Evolutionary conservation across 306 rosid species (phyloP), one percentile per base, ranked within the genome.

Genomic region (Hylodesmum podocarpum): DNA sequence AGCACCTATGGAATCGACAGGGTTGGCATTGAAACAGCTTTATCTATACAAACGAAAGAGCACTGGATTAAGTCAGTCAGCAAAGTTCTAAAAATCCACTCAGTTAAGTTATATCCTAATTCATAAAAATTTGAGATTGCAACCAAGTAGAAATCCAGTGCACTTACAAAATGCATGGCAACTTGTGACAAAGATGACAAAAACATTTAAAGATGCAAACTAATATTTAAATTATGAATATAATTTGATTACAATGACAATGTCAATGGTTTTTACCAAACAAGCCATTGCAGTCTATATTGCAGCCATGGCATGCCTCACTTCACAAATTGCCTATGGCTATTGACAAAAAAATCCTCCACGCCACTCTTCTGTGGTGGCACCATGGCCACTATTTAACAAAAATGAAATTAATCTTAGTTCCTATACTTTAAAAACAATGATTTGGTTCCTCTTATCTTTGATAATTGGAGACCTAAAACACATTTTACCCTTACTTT

Each of bases 1-100:
- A 46, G 64, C 49, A 64, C 53, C 78, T 78, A 55, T 24, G 81
- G 37, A 47, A 57, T 37, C 39, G 70, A 72, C 22, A 29, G 33
- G 73, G 77, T 55, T 70, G 84, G 51, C 81, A 69, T 5, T 67
- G 84, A 70, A 81, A 85, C 64, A 50, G 31, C 40, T 81, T 72
- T 70, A 75, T 44, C 86, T 85, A 71, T 62, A 33, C 15, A 46
- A 62, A 66, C 16, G 46, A 80, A 66, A 25, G 59, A 77, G 49
- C 77, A 57, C 8, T 40, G 54, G 34, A 29, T 28, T 27, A 44
- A 63, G 19, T 1, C 33, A 33, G 15, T 51, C 65, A 14, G 27
- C 39, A 57, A 34, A 7, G 24, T 43, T n/a, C 28, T 21, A 63
- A 70, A 13, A 36, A 44, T 33, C 16, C 66, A 62, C 28, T 37